A percentile compares a stretch with the other conserved stretches of the same genome.
Evolutionary conservation across 2,329 filamentous ascomycete genomes (phyloP).

Genomic region (Diaporthe citri): DNA sequence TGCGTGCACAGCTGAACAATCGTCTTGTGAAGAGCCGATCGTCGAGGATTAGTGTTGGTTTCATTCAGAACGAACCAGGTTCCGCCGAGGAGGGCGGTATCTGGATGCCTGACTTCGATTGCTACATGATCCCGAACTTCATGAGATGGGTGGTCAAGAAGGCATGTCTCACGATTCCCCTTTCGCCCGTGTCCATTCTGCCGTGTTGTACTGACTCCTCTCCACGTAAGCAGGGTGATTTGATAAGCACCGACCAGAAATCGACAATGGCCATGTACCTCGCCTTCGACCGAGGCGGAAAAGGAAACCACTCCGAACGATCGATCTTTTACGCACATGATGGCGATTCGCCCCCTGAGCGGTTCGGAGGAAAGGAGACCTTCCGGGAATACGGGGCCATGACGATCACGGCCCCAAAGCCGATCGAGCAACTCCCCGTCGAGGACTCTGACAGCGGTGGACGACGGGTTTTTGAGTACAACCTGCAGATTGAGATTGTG

Average conservation of each 20-base stretch:
- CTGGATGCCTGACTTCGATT: neutral
- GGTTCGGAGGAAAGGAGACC: accelerated
- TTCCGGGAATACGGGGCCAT: neutral
- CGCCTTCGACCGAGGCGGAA: accelerated
- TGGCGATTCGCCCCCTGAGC: neutral
- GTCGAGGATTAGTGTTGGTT: neutral
- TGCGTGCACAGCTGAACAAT: neutral
- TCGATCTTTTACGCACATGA: neutral
- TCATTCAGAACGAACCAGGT: neutral
- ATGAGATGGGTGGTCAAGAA: neutral
- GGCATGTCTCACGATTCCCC: neutral
- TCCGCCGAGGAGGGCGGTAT: neutral
- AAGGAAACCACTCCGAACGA: neutral
- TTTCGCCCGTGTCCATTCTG: too few species aligned
- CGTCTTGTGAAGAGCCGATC: neutral
- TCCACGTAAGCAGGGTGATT: neutral
- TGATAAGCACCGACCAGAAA: neutral
- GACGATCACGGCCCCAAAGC: neutral
- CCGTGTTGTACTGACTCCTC: neutral
- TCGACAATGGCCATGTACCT: neutral
- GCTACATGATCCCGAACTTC: neutral
- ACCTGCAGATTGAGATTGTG: neutral
- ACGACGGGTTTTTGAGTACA: neutral
- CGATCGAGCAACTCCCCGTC: neutral
- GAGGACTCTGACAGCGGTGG: accelerated